Conservation (phyloP, 2,329 filamentous ascomycete genomes). For the Chalaropsis ovoidea region DNA sequence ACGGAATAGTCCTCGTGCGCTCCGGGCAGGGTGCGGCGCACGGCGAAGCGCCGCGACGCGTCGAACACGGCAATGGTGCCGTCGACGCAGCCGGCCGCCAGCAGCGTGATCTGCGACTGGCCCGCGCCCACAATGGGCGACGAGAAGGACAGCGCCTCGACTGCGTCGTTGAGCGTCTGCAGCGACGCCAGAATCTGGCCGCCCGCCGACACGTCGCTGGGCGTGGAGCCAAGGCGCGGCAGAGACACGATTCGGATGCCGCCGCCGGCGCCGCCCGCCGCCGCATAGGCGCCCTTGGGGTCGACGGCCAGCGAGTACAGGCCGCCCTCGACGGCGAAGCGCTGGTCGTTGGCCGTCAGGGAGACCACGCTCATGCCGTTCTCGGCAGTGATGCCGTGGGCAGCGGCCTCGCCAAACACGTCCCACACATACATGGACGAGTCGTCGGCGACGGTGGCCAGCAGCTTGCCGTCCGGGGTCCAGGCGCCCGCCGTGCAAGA, state of each 20-base stretch:
- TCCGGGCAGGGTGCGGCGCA: conserved; percentile 69
- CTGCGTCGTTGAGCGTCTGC: conserved; percentile 62
- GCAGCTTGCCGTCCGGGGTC: conserved; percentile 74
- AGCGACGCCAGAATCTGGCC: conserved; percentile 68
- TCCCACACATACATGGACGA: conserved; percentile 86
- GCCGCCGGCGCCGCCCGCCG: conserved; percentile 79
- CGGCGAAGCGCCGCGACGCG: conserved; percentile 71
- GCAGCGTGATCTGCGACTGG: conserved; percentile 40
- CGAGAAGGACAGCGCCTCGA: conserved; percentile 65
- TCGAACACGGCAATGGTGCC: conserved; percentile 80
- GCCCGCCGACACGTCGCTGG: conserved; percentile 35
- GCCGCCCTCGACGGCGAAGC: conserved; percentile 84
- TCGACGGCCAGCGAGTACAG: conserved; percentile 80
- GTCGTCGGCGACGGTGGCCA: conserved; percentile 85
- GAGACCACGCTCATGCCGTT: conserved; percentile 59
- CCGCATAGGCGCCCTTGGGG: conserved; percentile 67
- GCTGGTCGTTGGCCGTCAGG: conserved; percentile 70
- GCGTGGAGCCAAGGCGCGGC: conserved; percentile 48
- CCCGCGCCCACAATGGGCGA: conserved; percentile 36
- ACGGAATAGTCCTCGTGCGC: conserved; percentile 84
- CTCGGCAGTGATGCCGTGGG: conserved; percentile 40
- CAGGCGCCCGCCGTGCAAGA: conserved; percentile 83
- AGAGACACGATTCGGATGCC: conserved; percentile 76
- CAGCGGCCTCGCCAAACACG: conserved; percentile 69
- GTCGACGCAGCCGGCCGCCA: conserved; percentile 59